phyloP scores from a whole-genome alignment of 331 rosid genomes.

The Quercus phellos region DNA sequence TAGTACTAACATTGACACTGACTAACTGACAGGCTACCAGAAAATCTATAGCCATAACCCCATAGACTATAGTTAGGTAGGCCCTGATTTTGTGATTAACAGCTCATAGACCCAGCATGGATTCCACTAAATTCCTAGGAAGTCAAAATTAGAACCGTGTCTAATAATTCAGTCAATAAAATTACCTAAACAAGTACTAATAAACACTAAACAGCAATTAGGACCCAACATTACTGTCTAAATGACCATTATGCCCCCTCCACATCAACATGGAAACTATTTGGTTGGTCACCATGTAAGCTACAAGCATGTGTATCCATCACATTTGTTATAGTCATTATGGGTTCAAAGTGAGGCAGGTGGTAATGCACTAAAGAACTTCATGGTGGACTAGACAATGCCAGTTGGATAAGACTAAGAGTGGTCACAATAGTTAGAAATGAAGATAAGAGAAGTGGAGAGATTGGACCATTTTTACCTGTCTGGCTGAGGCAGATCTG shows the following conservation, averaged over 20 bases:
- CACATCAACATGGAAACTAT: not conserved
- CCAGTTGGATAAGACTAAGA: slow-evolving; percentile 12
- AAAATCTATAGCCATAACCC: not conserved
- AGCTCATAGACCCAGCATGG: not conserved
- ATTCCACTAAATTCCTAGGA: not conserved
- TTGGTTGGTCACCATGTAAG: not conserved
- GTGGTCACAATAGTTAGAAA: slow-evolving; percentile 7
- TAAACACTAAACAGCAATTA: not conserved
- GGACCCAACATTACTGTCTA: not conserved
- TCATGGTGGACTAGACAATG: not conserved
- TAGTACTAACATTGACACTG: not conserved
- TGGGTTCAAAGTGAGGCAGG: not conserved
- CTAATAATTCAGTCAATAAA: not conserved
- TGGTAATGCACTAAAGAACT: slow-evolving; percentile 12
- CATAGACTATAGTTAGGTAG: not conserved
- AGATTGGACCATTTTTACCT: slow-evolving; percentile 52
- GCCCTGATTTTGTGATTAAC: not conserved
- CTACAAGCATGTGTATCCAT: no score
- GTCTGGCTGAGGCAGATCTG: slow-evolving; percentile 76
- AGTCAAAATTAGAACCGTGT: not conserved
- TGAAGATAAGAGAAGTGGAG: slow-evolving; percentile 31
- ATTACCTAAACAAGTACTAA: not conserved
- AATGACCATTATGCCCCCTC: not conserved
- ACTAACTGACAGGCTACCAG: not conserved
- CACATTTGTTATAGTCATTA: not conserved